Percentiles rank a stretch among this genome's conserved stretches.
These are phyloP conservation scores for Xylaria sp. DNA, from an alignment of 2,329 filamentous ascomycete genomes.

Conservation along the genomic window DNA sequence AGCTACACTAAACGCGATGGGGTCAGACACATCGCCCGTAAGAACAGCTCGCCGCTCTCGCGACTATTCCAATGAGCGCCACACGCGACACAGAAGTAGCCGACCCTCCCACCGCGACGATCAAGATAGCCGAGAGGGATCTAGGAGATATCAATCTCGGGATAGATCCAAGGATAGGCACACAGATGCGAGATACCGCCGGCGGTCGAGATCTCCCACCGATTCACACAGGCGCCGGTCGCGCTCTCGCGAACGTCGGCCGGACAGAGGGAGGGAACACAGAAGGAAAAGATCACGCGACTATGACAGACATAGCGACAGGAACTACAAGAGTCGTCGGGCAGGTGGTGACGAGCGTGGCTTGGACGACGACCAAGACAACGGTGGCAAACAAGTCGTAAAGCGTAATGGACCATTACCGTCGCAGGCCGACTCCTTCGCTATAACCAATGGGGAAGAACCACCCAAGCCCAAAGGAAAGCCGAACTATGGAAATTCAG, in stretches of 20 bases:
- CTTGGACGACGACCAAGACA: slow-evolving; percentile 36
- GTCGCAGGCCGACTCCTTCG: slow-evolving; percentile 70
- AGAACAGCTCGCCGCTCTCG: slow-evolving; percentile 20
- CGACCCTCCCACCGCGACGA: slow-evolving; percentile 39
- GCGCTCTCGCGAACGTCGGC: slow-evolving; percentile 44
- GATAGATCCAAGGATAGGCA: slow-evolving; percentile 42
- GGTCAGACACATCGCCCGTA: slow-evolving; percentile 27
- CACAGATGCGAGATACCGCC: slow-evolving; percentile 39
- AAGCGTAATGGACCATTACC: slow-evolving; percentile 64
- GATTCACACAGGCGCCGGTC: slow-evolving; percentile 42
- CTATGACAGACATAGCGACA: slow-evolving; percentile 45
- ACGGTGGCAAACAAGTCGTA: slow-evolving; percentile 46
- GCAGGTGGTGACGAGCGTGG: slow-evolving; percentile 38
- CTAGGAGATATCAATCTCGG: slow-evolving; percentile 38
- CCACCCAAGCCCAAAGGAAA: slow-evolving; percentile 78
- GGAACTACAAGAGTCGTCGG: slow-evolving; percentile 41
- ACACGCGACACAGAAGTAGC: slow-evolving; percentile 40
- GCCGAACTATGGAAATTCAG: slow-evolving; percentile 85
- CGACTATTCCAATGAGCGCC: slow-evolving; percentile 36
- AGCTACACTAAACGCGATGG: slow-evolving; percentile 29
- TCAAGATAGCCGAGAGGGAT: slow-evolving; percentile 30
- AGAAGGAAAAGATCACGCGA: slow-evolving; percentile 52
- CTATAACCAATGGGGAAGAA: slow-evolving; percentile 62
- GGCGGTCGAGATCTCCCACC: slow-evolving; percentile 47
- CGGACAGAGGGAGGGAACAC: slow-evolving; percentile 45